phyloP scores from a whole-genome alignment of 2,329 filamentous ascomycete genomes.

The Alternaria alternata region DNA sequence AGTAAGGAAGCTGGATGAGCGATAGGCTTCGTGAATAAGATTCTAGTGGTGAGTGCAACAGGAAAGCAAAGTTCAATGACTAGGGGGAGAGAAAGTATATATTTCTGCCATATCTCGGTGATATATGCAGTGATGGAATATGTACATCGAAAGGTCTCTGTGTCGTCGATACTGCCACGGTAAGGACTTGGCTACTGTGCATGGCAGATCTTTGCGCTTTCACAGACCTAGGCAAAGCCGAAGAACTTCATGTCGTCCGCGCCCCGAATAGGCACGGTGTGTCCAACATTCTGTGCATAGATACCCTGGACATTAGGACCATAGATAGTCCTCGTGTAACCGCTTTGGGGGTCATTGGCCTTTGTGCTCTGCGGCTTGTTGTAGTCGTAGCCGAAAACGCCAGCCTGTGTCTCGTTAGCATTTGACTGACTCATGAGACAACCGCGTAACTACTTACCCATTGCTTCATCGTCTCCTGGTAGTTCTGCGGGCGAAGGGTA shows the following conservation, averaged over 20 bases:
- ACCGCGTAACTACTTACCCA: conserved; percentile 21
- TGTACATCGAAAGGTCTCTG: background rate
- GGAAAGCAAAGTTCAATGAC: background rate
- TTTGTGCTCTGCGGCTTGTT: conserved; percentile 41
- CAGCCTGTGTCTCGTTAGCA: conserved; percentile 16
- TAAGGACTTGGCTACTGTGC: background rate
- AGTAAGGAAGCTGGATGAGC: background rate
- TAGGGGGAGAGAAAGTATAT: background rate
- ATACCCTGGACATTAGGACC: conserved; percentile 48
- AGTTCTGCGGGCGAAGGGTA: conserved; percentile 62
- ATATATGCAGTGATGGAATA: background rate
- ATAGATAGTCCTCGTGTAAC: conserved; percentile 43
- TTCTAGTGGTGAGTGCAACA: background rate
- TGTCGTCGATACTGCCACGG: background rate
- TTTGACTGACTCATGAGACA: no score
- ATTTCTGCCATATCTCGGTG: background rate
- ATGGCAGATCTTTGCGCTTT: background rate
- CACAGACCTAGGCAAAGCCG: conserved; percentile 32
- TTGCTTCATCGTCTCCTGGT: conserved; percentile 60
- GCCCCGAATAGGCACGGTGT: conserved; percentile 46
- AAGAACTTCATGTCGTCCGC: conserved; percentile 48
- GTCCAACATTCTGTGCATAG: conserved; percentile 45
- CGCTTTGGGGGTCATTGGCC: conserved; percentile 40
- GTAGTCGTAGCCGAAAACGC: conserved; percentile 45
- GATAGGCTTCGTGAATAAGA: background rate